These are phyloP conservation scores for Colletotrichum siamense DNA, from an alignment of 2,329 filamentous ascomycete genomes.

Conservation along the genomic window DNA sequence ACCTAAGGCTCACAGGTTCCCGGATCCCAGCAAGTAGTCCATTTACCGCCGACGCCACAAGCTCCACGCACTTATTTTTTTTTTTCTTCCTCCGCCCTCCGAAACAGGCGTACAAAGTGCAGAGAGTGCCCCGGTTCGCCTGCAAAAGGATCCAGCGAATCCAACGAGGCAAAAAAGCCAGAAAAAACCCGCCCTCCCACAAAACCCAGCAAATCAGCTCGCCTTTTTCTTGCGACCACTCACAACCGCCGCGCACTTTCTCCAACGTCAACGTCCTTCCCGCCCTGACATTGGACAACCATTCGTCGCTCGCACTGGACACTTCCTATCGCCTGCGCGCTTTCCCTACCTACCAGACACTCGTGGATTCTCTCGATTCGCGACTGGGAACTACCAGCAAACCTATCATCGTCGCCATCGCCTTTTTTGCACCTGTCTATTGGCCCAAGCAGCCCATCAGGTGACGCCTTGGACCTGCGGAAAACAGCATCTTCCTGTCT, in stretches of 20 bases:
- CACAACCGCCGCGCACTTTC: constrained; percentile 29
- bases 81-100: not conserved
- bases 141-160: constrained; percentile 18
- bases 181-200: constrained; percentile 24
- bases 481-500: constrained; percentile 29
- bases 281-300: constrained; percentile 11
- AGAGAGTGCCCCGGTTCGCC: constrained; percentile 8
- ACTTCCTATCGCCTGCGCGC: not conserved
- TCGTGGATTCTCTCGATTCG: constrained; percentile 35
- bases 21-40: constrained; percentile 17
- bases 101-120: constrained; percentile 23
- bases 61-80: constrained; percentile 10
- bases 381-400: constrained; percentile 34
- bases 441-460: constrained; percentile 52
- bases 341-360: constrained; percentile 26
- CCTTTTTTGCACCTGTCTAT: constrained; percentile 47
- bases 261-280: constrained; percentile 27
- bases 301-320: constrained; percentile 9
- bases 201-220: constrained; percentile 24
- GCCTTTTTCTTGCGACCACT: constrained; percentile 27
- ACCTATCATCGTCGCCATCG: constrained; percentile 58
- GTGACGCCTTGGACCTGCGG: constrained; percentile 56
- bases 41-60: constrained; percentile 18
- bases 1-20: not conserved
- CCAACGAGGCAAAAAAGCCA: constrained; percentile 21